These are phyloP conservation scores for Pythium dissimile DNA, from an alignment of 352 stramenopile species.

Conservation along the genomic window DNA sequence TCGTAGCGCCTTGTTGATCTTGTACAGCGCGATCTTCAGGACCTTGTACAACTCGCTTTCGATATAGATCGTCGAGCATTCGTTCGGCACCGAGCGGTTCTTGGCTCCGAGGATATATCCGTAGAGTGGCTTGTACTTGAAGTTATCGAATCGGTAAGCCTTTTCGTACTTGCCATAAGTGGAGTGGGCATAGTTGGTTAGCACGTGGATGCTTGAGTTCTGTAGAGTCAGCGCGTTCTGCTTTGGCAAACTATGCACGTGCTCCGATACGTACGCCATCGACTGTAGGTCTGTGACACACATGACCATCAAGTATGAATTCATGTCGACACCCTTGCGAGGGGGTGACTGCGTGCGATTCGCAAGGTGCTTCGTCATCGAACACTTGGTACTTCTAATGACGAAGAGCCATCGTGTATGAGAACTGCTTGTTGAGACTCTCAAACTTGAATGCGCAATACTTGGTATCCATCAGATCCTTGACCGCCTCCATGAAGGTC, in stretches of 20 bases:
- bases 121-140: constrained; percentile 3
- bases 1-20: too few relatives aligned
- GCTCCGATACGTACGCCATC: not conserved
- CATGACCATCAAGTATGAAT: not conserved
- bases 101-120: not conserved
- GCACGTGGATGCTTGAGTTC: too few relatives aligned
- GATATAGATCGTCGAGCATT: constrained; percentile 2
- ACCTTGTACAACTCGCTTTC: not conserved
- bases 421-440: not conserved
- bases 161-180: not conserved
- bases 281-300: not conserved
- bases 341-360: too few relatives aligned
- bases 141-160: not conserved
- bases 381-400: not conserved
- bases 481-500: not conserved
- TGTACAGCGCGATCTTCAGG: not conserved
- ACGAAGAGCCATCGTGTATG: not conserved
- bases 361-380: not conserved
- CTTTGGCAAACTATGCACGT: not conserved
- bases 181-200: not conserved
- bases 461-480: not conserved
- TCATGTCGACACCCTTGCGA: too few relatives aligned
- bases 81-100: not conserved
- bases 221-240: not conserved
- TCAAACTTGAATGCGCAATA: not conserved